These are phyloP conservation scores for Knoxdaviesia capensis DNA, from an alignment of 2,329 filamentous ascomycete genomes.

Conservation along the genomic window DNA sequence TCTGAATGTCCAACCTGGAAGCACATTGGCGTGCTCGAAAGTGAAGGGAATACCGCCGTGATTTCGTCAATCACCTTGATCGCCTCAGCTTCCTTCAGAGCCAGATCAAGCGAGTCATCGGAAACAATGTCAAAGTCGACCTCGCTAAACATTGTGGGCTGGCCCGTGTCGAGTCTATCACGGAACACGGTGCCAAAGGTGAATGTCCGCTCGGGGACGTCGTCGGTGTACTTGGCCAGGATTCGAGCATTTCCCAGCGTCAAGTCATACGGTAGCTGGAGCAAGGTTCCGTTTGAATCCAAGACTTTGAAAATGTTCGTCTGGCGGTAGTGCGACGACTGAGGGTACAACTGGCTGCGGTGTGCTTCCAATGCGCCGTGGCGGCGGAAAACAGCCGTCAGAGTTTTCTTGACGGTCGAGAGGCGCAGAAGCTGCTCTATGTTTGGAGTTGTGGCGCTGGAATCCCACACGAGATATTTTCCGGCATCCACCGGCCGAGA, in stretches of 20 bases:
- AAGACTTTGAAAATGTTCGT: conserved; percentile 59
- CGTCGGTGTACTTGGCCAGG: conserved; percentile 49
- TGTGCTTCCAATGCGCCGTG: conserved; percentile 76
- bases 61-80: conserved; percentile 92
- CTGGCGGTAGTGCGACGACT: conserved; percentile 54
- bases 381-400: conserved; percentile 62
- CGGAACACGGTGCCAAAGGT: conserved; percentile 79
- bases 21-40: conserved; percentile 55
- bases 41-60: conserved; percentile 56
- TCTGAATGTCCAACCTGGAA: conserved; percentile 83
- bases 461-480: conserved; percentile 65
- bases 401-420: conserved; percentile 50
- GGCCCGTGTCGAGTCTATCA: conserved; percentile 56
- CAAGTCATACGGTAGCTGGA: conserved; percentile 88
- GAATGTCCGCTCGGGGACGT: conserved; percentile 53
- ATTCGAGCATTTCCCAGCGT: conserved; percentile 75
- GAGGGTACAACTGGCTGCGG: conserved; percentile 59
- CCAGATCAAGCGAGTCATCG: conserved; percentile 57
- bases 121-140: conserved; percentile 96
- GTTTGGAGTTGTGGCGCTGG: conserved; percentile 33
- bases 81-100: conserved; percentile 80
- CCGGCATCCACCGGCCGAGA: conserved; percentile 54
- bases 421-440: conserved; percentile 47
- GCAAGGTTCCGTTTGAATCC: conserved; percentile 64
- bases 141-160: conserved; percentile 67